Evolutionary conservation across 1,284 basidiomycete genomes (phyloP), one percentile per base, ranked within the genome.

Genomic region (Porogramme epimiltina): DNA sequence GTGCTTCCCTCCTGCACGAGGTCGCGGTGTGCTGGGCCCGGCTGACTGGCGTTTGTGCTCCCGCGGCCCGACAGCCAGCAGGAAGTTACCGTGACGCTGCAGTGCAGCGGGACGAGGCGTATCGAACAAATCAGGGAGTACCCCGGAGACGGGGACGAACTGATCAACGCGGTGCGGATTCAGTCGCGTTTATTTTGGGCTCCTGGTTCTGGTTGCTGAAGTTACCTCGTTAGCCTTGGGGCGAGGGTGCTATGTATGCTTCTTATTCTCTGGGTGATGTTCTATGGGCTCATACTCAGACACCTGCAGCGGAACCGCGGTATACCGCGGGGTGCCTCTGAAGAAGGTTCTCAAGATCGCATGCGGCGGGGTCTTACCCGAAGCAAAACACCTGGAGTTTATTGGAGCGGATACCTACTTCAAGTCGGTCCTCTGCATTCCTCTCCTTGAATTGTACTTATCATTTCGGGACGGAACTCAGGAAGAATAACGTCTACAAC

Each of bases 381-480:
- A 78, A 47, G 76, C 75, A 47, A 62, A 76, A 58, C 79, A 82
- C 55, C 66, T 82, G 55, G 80, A 82, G 60, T 78, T 82, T 62
- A 75, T 82, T 51, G 79, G 80, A 22, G 79, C 79, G 1, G 80
- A 82, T 54, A 82, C 79, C 3, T 82, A 82, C 61, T 81, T 82
- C 72, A 81, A 82, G 79, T 76, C 49, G 46, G 70, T 61, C 13
- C 19, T 46, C 4, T 26, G 23, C 13, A 39, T 34, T 33, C 33
- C 16, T 10, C n/a, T 23, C 6, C 9, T 51, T 4, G 19, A 28
- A 18, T n/a, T 42, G 28, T 33, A 6, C 43, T 45, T 13, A 31
- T 33, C 4, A 8, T 31, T 15, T 8, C 28, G 28, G 28, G 9
- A 3, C 19, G 22, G n/a, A 15, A 10, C 22, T 18, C 52, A 79